Conservation (phyloP, 2,329 filamentous ascomycete genomes). For the Cercospora sojina region DNA sequence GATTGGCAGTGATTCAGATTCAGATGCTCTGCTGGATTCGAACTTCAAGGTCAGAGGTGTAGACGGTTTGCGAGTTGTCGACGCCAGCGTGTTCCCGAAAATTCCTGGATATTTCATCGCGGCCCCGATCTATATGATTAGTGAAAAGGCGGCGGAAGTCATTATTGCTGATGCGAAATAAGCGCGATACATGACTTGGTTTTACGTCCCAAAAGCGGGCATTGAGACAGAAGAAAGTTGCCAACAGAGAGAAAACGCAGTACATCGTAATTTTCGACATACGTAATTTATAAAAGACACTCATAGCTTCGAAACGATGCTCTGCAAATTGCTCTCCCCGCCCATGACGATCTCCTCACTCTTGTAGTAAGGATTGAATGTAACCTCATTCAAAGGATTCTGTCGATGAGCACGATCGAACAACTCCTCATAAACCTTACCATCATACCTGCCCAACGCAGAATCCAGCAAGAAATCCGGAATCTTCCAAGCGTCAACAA, state of each 20-base stretch:
- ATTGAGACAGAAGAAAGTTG: not conserved
- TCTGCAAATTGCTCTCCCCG: conserved; percentile 36
- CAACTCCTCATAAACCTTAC: conserved; percentile 55
- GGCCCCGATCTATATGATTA: conserved; percentile 55
- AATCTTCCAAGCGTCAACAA: conserved; percentile 55
- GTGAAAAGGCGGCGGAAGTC: conserved; percentile 61
- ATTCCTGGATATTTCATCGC: conserved; percentile 56
- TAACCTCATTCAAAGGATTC: conserved; percentile 53
- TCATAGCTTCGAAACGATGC: conserved; percentile 35
- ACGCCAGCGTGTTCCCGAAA: conserved; percentile 58
- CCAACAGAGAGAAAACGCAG: not conserved
- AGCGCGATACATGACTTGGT: not conserved
- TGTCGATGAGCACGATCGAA: conserved; percentile 52
- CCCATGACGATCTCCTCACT: conserved; percentile 52
- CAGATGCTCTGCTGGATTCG: conserved; percentile 56
- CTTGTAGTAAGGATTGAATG: conserved; percentile 52
- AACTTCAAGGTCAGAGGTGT: conserved; percentile 35
- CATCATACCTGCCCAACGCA: conserved; percentile 53
- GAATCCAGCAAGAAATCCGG: conserved; percentile 55
- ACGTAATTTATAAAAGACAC: conserved; percentile 17
- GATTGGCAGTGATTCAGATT: conserved; percentile 56
- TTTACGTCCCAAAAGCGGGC: not conserved
- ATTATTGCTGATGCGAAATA: conserved; percentile 40
- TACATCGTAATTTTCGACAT: not conserved
- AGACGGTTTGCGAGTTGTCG: conserved; percentile 58